phyloP scores from a whole-genome alignment of 768 basidiomycete species.

The Pleurotus platypus region DNA sequence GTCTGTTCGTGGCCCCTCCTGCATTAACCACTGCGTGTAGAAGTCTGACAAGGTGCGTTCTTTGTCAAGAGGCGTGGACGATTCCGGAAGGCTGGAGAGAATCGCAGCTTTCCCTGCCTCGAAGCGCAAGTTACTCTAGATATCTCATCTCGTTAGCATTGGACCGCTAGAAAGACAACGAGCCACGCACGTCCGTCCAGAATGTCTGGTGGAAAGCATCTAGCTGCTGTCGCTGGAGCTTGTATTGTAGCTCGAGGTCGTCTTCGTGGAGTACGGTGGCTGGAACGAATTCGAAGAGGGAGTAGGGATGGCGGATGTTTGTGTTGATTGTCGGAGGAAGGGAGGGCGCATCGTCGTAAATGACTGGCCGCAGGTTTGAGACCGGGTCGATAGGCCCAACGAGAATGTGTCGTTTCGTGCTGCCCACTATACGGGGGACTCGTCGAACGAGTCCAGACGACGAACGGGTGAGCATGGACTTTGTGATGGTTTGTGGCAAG shows the following conservation, averaged over 20 bases:
- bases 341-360: constrained; percentile 60
- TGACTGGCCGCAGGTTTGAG: constrained; percentile 75
- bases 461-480: neutral
- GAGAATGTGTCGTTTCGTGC: constrained; percentile 14
- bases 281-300: constrained; percentile 64
- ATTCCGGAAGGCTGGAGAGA: constrained; percentile 50
- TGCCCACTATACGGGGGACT: neutral
- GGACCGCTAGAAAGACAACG: neutral
- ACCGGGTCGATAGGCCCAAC: constrained; percentile 76
- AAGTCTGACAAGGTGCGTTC: constrained; percentile 73
- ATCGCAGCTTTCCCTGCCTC: constrained; percentile 62
- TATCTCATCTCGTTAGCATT: neutral
- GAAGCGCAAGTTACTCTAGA: constrained; percentile 81
- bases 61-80: constrained; percentile 47
- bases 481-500: neutral
- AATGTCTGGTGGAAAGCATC: constrained; percentile 76
- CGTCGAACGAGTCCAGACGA: neutral
- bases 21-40: constrained; percentile 70
- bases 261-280: constrained; percentile 26
- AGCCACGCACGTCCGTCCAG: constrained; percentile 72
- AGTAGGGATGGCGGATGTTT: constrained; percentile 65
- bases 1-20: constrained; percentile 56
- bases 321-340: constrained; percentile 20
- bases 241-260: constrained; percentile 63
- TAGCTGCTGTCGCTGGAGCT: constrained; percentile 64